Evolutionary conservation across 805 yeast genomes (phyloP).

Genomic region (Starmerella floris): DNA sequence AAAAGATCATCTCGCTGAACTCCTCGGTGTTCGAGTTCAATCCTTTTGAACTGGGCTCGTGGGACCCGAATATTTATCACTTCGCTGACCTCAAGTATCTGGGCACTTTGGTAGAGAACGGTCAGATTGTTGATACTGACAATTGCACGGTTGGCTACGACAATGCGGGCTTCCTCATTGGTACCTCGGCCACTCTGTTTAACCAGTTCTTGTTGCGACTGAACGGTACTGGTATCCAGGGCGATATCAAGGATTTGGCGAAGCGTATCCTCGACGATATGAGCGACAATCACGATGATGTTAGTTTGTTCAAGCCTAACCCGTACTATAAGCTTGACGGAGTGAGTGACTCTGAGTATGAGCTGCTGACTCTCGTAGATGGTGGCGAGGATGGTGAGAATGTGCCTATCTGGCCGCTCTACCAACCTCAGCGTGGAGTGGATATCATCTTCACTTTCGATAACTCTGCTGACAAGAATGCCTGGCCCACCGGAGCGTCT

Average conservation of each 20-base stretch:
- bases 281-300: constrained; percentile 32
- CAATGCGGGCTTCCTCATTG: constrained; percentile 60
- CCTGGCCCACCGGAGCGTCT: constrained; percentile 31
- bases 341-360: constrained; percentile 21
- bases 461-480: constrained; percentile 27
- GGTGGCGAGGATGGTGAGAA: constrained; percentile 74
- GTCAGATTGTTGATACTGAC: constrained; percentile 34
- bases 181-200: constrained; percentile 41
- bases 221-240: constrained; percentile 39
- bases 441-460: constrained; percentile 49
- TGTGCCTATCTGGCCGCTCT: constrained; percentile 51
- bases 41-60: constrained; percentile 60
- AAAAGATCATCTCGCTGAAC: constrained; percentile 39
- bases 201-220: constrained; percentile 35
- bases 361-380: constrained; percentile 45
- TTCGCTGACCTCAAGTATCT: constrained; percentile 55
- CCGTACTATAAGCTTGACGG: constrained; percentile 38
- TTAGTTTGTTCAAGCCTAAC: constrained; percentile 60
- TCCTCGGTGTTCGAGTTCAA: constrained; percentile 38
- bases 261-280: constrained; percentile 32
- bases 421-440: constrained; percentile 46
- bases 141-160: constrained; percentile 56
- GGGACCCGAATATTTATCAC: constrained; percentile 55
- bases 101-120: constrained; percentile 48
- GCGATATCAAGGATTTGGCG: constrained; percentile 36